A percentile compares a stretch with the other conserved stretches of the same genome.
These are phyloP conservation scores for Gorgonomyces haynaldii DNA, from an alignment of 192 early-diverging fungal genomes.

Conservation along the genomic window DNA sequence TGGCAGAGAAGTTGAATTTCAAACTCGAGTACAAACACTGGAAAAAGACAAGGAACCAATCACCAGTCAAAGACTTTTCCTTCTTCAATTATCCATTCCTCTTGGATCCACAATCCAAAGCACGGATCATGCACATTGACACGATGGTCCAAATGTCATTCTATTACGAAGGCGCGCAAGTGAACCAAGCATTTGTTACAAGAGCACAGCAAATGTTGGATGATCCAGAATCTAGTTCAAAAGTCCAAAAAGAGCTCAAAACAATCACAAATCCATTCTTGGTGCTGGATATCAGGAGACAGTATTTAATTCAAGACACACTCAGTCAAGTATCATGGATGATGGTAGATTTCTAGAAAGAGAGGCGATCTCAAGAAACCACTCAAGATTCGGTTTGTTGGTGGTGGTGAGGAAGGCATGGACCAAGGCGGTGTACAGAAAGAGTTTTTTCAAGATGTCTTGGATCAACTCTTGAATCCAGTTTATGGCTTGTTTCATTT, in stretches of 20 bases:
- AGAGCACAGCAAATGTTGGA: constrained; percentile 60
- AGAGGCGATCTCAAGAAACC: constrained; percentile 63
- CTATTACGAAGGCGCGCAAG: constrained; percentile 72
- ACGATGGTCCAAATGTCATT: constrained; percentile 65
- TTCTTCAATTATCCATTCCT: constrained; percentile 63
- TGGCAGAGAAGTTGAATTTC: constrained; percentile 45
- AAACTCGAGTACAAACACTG: constrained; percentile 69
- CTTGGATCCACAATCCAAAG: constrained; percentile 54
- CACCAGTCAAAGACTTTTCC: constrained; percentile 41
- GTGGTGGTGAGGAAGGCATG: constrained; percentile 83
- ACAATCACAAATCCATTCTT: constrained; percentile 62
- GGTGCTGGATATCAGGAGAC: constrained; percentile 63
- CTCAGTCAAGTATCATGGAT: constrained; percentile 51
- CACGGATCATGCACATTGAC: constrained; percentile 61
- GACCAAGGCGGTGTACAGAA: constrained; percentile 96
- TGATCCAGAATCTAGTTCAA: constrained; percentile 14
- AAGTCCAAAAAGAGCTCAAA: constrained; percentile 47
- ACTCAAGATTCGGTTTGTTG: constrained; percentile 73
- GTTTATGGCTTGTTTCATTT: constrained; percentile 66
- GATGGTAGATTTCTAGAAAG: constrained; percentile 30
- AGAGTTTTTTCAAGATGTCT: constrained; percentile 78
- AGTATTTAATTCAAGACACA: constrained; percentile 60
- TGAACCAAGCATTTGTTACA: constrained; percentile 64
- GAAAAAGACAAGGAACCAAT: constrained; percentile 39
- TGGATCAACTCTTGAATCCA: constrained; percentile 60